phyloP scores from a whole-genome alignment of 495 filamentous ascomycete genomes.

The Tuber microsphaerosporum region DNA sequence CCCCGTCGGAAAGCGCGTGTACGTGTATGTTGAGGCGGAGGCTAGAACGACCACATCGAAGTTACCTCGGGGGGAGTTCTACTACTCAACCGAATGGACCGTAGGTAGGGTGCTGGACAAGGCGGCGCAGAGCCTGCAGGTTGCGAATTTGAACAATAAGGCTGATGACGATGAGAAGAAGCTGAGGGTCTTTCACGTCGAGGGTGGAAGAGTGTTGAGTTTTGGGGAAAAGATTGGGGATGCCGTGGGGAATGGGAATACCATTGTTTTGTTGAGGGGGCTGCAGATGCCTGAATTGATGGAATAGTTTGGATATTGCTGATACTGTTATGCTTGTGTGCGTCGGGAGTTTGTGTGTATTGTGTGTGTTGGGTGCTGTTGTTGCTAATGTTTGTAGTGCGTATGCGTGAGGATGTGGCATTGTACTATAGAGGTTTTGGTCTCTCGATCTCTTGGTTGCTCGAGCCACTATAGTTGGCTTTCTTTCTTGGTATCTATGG shows the following conservation, averaged over 20 bases:
- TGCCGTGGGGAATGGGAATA: slow-evolving; percentile 68
- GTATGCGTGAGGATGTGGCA: not conserved
- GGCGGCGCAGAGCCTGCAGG: slow-evolving; percentile 69
- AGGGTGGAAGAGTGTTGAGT: slow-evolving; percentile 73
- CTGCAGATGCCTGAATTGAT: slow-evolving; percentile 55
- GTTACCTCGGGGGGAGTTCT: slow-evolving; percentile 72
- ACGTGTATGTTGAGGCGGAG: slow-evolving; percentile 78
- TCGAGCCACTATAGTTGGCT: not conserved
- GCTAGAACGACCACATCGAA: slow-evolving; percentile 68
- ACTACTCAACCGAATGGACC: slow-evolving; percentile 69
- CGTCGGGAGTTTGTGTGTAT: not conserved
- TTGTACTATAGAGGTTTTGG: not conserved
- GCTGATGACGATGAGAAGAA: slow-evolving; percentile 67
- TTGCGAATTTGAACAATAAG: slow-evolving; percentile 84
- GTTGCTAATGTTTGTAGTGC: not conserved
- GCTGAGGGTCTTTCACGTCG: slow-evolving; percentile 83
- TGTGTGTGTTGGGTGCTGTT: not conserved
- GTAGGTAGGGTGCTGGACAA: slow-evolving; percentile 82
- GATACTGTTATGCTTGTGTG: not conserved
- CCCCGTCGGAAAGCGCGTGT: slow-evolving; percentile 69
- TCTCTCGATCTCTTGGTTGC: not conserved
- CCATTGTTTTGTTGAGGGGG: slow-evolving; percentile 77
- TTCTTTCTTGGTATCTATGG: not conserved
- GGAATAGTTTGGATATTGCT: slow-evolving; percentile 22
- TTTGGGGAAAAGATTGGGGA: slow-evolving; percentile 77